These are phyloP conservation scores for Wolfiporia cocos DNA, from an alignment of 1,284 basidiomycete species.

Conservation along the genomic window DNA sequence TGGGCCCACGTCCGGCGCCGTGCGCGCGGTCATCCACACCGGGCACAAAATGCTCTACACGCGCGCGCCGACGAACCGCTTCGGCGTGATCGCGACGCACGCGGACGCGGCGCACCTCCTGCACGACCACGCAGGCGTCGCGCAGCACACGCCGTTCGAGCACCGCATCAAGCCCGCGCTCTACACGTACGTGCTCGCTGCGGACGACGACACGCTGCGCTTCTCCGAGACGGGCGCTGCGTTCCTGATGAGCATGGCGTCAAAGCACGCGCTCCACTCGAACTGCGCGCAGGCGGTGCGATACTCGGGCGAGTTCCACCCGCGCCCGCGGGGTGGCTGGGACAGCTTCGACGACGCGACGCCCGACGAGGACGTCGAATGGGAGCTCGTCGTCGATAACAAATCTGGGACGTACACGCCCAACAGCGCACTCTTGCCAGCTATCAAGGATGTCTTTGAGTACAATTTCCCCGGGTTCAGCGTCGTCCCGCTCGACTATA, in stretches of 20 bases:
- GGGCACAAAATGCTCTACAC: conserved; percentile 73
- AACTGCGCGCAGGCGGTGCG: conserved; percentile 44
- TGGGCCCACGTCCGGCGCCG: conserved; percentile 51
- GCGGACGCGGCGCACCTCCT: conserved; percentile 47
- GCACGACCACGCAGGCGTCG: conserved; percentile 21
- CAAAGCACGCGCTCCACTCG: conserved; percentile 49
- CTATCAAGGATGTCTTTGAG: conserved; percentile 48
- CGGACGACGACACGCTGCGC: conserved; percentile 64
- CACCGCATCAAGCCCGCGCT: conserved; percentile 70
- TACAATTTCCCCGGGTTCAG: conserved; percentile 61
- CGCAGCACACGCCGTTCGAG: conserved; percentile 22
- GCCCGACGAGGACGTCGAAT: conserved; percentile 46
- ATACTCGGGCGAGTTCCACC: conserved; percentile 75
- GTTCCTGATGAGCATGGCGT: conserved; percentile 77
- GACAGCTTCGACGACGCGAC: conserved; percentile 47
- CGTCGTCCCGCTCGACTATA: conserved; percentile 47
- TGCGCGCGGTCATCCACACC: conserved; percentile 62
- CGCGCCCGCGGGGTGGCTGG: conserved; percentile 68
- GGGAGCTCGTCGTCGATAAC: conserved; percentile 76
- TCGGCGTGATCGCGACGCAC: conserved; percentile 46
- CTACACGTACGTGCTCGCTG: conserved; percentile 71
- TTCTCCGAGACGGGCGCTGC: conserved; percentile 78
- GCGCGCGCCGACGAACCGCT: conserved; percentile 53
- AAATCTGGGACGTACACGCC: conserved; percentile 70
- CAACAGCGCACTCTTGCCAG: conserved; percentile 45